A percentile compares a stretch with the other conserved stretches of the same genome.
phyloP scores from a whole-genome alignment of 257 asterid genomes.

The Haberlea rhodopensis region DNA sequence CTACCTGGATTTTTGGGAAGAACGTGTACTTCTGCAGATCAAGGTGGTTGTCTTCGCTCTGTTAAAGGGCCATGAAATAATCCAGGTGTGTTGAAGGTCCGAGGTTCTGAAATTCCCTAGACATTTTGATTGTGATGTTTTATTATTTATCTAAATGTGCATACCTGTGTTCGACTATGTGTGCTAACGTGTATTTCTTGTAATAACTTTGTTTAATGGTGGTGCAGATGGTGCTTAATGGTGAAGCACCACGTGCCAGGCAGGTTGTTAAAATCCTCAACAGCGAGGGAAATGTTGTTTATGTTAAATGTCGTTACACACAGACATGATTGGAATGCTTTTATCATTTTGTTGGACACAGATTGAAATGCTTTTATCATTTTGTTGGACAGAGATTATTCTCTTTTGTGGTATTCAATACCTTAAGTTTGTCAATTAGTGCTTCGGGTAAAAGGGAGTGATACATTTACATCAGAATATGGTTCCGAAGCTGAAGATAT shows the following conservation, averaged over 20 bases:
- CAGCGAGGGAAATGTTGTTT: conserved; percentile 93
- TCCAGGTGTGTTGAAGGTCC: conserved; percentile 83
- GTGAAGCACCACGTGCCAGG: conserved; percentile 77
- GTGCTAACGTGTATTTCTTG: neutral
- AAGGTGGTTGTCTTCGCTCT: too few species aligned
- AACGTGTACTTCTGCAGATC: too few species aligned
- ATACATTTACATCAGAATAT: conserved; percentile 94
- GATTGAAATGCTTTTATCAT: neutral
- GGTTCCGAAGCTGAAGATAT: conserved; percentile 99
- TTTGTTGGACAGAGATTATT: conserved; percentile 6
- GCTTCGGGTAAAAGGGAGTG: conserved; percentile 79
- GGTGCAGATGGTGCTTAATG: conserved; percentile 76
- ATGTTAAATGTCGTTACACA: conserved; percentile 83
- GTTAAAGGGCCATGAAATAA: conserved; percentile 99
- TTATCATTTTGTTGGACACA: too few species aligned
- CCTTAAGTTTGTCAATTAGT: conserved; percentile 23
- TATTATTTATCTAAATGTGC: neutral
- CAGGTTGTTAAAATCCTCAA: conserved; percentile 90
- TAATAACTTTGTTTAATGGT: conserved; percentile 7
- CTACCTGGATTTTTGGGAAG: too few species aligned
- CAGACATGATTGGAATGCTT: conserved; percentile 53
- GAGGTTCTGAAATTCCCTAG: neutral
- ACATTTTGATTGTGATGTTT: too few species aligned
- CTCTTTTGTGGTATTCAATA: conserved; percentile 19
- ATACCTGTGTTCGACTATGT: neutral